Percentiles rank a stretch among this genome's conserved stretches.
Evolutionary conservation across 169 alveolate genomes (phyloP).

Genomic region (Plasmodium reichenowi): DNA sequence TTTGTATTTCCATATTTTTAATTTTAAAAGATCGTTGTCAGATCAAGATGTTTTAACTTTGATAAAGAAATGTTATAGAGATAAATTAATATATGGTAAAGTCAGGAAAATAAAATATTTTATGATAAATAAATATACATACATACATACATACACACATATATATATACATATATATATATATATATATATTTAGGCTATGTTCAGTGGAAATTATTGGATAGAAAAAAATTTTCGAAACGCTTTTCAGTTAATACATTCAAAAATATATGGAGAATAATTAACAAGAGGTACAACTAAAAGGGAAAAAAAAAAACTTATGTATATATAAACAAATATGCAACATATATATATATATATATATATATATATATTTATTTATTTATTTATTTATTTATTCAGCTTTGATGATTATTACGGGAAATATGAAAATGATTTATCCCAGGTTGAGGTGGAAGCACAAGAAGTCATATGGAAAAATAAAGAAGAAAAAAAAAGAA

Average conservation of each 20-base stretch:
- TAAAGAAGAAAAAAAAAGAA: conserved; percentile 17
- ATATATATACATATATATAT: too few relatives aligned
- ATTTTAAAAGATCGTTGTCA: conserved; percentile 11
- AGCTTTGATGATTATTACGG: conserved; percentile 16
- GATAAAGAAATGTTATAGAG: conserved; percentile 51
- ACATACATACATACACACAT: too few relatives aligned
- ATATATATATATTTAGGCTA: conserved; percentile 8
- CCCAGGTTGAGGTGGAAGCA: conserved; percentile 19
- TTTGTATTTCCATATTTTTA: too few relatives aligned
- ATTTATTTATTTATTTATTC: background rate
- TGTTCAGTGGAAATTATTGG: conserved; percentile 55
- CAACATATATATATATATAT: too few relatives aligned
- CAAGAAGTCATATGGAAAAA: conserved; percentile 14
- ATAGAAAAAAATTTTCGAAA: conserved; percentile 25
- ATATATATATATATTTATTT: too few relatives aligned
- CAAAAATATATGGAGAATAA: conserved; percentile 63
- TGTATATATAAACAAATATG: background rate
- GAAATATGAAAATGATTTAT: conserved; percentile 1
- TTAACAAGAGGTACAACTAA: conserved; percentile 31
- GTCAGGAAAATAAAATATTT: background rate
- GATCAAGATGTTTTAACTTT: conserved; percentile 26
- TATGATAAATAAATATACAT: background rate
- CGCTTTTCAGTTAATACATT: conserved; percentile 36
- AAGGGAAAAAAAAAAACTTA: background rate
- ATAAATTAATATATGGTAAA: conserved; percentile 64